phyloP scores from a whole-genome alignment of 192 early-diverging fungal species.

The Backusella australiensis region DNA sequence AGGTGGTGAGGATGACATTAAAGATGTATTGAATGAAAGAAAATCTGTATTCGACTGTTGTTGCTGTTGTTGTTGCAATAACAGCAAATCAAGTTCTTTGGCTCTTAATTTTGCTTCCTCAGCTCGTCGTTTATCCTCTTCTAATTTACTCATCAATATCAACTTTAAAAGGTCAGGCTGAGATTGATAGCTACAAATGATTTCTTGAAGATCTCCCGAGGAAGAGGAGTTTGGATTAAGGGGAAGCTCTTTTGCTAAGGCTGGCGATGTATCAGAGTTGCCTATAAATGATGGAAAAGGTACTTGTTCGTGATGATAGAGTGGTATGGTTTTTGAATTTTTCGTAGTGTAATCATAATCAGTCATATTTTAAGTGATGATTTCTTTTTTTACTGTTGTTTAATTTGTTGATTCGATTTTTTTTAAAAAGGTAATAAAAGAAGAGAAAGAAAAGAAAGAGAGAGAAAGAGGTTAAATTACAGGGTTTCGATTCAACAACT shows the following conservation, averaged over 20 bases:
- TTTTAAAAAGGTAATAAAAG: not conserved
- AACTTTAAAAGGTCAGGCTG: conserved; percentile 54
- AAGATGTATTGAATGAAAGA: conserved; percentile 3
- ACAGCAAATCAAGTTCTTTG: not conserved
- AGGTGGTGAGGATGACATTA: not conserved
- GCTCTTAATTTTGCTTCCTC: conserved; percentile 54
- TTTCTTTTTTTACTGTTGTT: not conserved
- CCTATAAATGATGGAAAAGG: conserved; percentile 4
- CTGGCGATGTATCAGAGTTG: not conserved
- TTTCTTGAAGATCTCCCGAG: conserved; percentile 46
- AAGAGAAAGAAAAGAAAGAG: not conserved
- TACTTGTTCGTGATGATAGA: conserved; percentile 19
- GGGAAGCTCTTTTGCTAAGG: not conserved
- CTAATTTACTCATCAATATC: conserved; percentile 51
- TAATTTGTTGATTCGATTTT: not conserved
- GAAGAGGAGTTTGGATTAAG: conserved; percentile 12
- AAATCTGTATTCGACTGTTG: not conserved
- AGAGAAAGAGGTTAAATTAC: conserved; percentile 2
- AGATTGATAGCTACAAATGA: conserved; percentile 41
- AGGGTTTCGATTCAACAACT: conserved; percentile 8
- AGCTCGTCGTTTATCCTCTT: conserved; percentile 53
- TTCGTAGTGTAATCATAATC: conserved; percentile 2
- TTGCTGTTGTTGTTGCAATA: not conserved
- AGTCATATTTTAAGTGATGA: not conserved
- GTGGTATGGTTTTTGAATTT: conserved; percentile 8